Percentiles rank a stretch among this genome's conserved stretches.
These are phyloP conservation scores for Neocallimastix lanati DNA, from an alignment of 192 early-diverging fungal species.

Conservation along the genomic window DNA sequence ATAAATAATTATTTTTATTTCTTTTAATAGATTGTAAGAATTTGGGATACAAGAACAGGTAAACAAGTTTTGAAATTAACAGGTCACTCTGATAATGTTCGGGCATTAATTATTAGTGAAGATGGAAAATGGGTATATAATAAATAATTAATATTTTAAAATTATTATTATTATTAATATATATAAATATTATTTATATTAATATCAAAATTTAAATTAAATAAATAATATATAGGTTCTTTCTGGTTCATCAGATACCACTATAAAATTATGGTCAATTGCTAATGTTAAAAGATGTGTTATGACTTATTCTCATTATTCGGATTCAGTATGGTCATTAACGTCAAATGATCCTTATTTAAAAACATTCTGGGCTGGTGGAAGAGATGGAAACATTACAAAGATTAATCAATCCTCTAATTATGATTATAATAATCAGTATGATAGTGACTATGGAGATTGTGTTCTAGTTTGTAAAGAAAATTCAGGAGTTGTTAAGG, in stretches of 20 bases:
- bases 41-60: conserved; percentile 73
- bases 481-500: conserved; percentile 58
- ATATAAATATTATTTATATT: too few relatives aligned
- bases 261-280: conserved; percentile 94
- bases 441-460: conserved; percentile 35
- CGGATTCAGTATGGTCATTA: conserved; percentile 80
- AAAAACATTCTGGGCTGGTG: conserved; percentile 79
- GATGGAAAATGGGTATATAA: conserved; percentile 60
- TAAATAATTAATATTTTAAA: too few relatives aligned
- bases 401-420: conserved; percentile 33
- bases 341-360: conserved; percentile 68
- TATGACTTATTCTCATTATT: conserved; percentile 71
- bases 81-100: conserved; percentile 93
- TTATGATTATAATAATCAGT: conserved; percentile 5
- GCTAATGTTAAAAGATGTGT: conserved; percentile 62
- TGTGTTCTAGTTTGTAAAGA: conserved; percentile 81
- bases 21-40: conserved; percentile 54
- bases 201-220: neutral
- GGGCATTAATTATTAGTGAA: conserved; percentile 64
- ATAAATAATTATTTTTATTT: too few relatives aligned
- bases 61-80: conserved; percentile 55
- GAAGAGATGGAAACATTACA: conserved; percentile 77
- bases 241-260: conserved; percentile 82
- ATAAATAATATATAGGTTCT: conserved; percentile 35
- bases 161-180: too few relatives aligned